Evolutionary conservation across 164 flowering plant species (phyloP).

Genomic region (Brasenia schreberi): DNA sequence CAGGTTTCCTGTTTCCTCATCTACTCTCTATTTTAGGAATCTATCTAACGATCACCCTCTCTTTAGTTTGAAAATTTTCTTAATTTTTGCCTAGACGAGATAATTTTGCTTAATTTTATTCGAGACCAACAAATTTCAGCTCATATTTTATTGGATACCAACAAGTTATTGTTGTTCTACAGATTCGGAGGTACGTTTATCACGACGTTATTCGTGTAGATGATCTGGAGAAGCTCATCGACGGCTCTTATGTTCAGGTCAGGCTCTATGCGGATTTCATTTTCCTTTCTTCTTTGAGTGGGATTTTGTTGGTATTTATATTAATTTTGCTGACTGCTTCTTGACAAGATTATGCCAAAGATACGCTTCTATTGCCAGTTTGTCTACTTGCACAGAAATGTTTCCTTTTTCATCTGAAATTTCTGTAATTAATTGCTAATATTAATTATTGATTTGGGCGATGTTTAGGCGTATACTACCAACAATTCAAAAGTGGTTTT

Average conservation of each 20-base stretch:
- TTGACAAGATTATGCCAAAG: too few species aligned
- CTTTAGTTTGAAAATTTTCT: too few species aligned
- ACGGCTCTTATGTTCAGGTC: slow-evolving; percentile 18
- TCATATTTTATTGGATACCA: too few species aligned
- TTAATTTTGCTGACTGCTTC: too few species aligned
- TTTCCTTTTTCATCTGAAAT: slow-evolving; percentile 13
- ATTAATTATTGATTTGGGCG: too few species aligned
- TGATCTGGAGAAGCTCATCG: slow-evolving; percentile 15
- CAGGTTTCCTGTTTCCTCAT: slow-evolving; percentile 4
- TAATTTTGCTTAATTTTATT: too few species aligned
- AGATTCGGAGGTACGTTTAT: slow-evolving; percentile 29
- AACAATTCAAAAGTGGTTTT: slow-evolving; percentile 22
- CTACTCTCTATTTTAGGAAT: not conserved
- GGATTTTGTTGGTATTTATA: too few species aligned
- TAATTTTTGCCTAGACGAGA: too few species aligned
- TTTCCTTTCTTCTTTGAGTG: too few species aligned
- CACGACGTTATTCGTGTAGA: slow-evolving; percentile 1
- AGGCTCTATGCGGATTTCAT: not conserved
- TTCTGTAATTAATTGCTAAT: not conserved
- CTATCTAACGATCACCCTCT: not conserved
- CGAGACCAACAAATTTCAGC: not conserved
- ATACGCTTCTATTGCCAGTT: not conserved
- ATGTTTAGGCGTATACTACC: slow-evolving; percentile 4
- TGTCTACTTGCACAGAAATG: not conserved
- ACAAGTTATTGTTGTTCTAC: slow-evolving; percentile 3